A percentile compares a stretch with the other conserved stretches of the same genome.
Evolutionary conservation across 2,329 filamentous ascomycete genomes (phyloP).

Genomic region (Colletotrichum sojae): DNA sequence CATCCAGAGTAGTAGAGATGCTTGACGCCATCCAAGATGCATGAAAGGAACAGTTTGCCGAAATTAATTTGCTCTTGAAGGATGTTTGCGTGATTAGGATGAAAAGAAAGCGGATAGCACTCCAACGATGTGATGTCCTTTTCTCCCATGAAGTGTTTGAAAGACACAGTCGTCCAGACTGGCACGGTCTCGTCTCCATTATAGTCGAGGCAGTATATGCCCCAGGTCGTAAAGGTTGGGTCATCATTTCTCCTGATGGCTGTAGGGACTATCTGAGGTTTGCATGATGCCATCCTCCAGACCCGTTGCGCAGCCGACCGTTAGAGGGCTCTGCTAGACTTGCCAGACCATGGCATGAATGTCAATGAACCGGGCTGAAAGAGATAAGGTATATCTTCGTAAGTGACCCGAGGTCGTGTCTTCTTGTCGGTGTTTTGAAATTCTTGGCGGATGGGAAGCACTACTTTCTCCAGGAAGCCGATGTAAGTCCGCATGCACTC

Average conservation of each 20-base stretch:
- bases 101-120: not conserved
- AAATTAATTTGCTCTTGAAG: not conserved
- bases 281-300: constrained; percentile 3
- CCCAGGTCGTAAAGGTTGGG: not conserved
- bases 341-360: not conserved
- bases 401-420: not conserved
- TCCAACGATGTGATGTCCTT: not conserved
- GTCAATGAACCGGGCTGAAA: not conserved
- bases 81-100: not conserved
- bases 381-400: constrained; percentile 8
- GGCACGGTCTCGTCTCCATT: not conserved
- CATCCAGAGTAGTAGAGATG: constrained; percentile 9
- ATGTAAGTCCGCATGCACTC: not conserved
- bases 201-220: constrained; percentile 1
- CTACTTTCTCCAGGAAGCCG: not conserved
- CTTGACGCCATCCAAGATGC: not conserved
- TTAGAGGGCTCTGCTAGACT: not conserved
- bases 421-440: not conserved
- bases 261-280: not conserved
- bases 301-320: not conserved
- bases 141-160: not conserved
- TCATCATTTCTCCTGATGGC: no score
- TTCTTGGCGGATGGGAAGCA: not conserved
- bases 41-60: not conserved
- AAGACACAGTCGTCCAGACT: not conserved